Evolutionary conservation across 441 rosid genomes (phyloP), one percentile per base, ranked within the genome.

Genomic region (Omphalea diandra): DNA sequence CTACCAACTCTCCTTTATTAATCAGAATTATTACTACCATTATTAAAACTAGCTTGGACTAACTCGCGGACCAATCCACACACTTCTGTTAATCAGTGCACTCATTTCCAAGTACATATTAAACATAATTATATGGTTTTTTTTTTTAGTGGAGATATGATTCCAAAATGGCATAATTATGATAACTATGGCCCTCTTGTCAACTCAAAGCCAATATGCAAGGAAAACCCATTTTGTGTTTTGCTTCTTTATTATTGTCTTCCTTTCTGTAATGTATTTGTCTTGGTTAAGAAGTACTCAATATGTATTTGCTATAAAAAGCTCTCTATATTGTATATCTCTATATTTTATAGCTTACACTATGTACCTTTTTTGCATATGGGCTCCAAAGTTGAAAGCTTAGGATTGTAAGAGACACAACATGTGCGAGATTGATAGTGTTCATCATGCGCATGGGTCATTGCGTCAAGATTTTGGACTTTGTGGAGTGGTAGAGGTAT

Each of bases 371-470:
- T 60, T 55, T 12, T 52, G 57, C 47, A 10, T n/a, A 47, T 20
- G 22, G 32, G 41, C 63, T 63, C 36, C 53, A 54, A 60, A 60
- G 54, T 4, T 17, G n/a, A n/a, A n/a, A n/a, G n/a, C n/a, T n/a
- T n/a, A n/a, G 63, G 54, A 49, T 65, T 55, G 63, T 49, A 70
- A 70, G 79, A 75, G 81, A 84, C 83, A 81, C 26, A 47, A 44
- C 88, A 84, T 82, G 88, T 84, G 84, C 71, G 4, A 55, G 53
- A 60, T 68, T 61, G 71, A 65, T 31, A 71, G 60, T 31, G 70
- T 64, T 74, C 68, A 80, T 76, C 68, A 78, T 74, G 76, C 73
- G 69, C 71, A 54, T 56, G 69, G 64, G 65, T 54, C 68, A 53
- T 9, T 31, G 59, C 54, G 43, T 66, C 57, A 35, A 68, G 63